Evolutionary conservation across 805 yeast species (phyloP).

Genomic region (Pichia membranifaciens): DNA sequence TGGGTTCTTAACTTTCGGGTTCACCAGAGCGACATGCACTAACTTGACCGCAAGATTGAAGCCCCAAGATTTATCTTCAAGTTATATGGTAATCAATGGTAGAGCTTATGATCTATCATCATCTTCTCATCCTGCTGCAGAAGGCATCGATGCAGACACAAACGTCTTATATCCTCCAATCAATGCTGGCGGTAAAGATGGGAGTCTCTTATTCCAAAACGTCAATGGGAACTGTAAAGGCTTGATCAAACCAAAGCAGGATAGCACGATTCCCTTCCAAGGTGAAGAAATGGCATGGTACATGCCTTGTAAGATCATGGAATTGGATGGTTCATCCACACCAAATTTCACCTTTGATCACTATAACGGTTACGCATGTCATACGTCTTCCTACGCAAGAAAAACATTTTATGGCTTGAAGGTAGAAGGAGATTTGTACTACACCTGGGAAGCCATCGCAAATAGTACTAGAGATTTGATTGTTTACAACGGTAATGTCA

Average conservation of each 20-base stretch:
- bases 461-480: slow-evolving; percentile 69
- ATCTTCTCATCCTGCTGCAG: slow-evolving; percentile 74
- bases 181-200: slow-evolving; percentile 85
- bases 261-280: slow-evolving; percentile 65
- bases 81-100: slow-evolving; percentile 74
- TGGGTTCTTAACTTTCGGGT: slow-evolving; percentile 86
- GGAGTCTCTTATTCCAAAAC: slow-evolving; percentile 79
- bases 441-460: slow-evolving; percentile 82
- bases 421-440: slow-evolving; percentile 70
- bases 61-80: slow-evolving; percentile 51
- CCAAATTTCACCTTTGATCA: slow-evolving; percentile 59
- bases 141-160: slow-evolving; percentile 65
- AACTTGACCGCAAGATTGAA: slow-evolving; percentile 43
- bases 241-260: slow-evolving; percentile 61
- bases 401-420: slow-evolving; percentile 54
- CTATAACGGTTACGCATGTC: slow-evolving; percentile 89
- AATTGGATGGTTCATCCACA: slow-evolving; percentile 63
- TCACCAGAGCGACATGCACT: slow-evolving; percentile 76
- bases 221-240: slow-evolving; percentile 87
- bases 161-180: slow-evolving; percentile 79
- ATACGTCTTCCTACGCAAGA: slow-evolving; percentile 69
- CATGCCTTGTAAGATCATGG: slow-evolving; percentile 79
- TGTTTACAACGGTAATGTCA: slow-evolving; percentile 83
- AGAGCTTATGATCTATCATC: slow-evolving; percentile 64
- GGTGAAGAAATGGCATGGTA: slow-evolving; percentile 78